These are phyloP conservation scores for Thuidium tamariscinum DNA, from an alignment of 225 moss, liverwort and hornwort genomes.

Conservation along the genomic window DNA sequence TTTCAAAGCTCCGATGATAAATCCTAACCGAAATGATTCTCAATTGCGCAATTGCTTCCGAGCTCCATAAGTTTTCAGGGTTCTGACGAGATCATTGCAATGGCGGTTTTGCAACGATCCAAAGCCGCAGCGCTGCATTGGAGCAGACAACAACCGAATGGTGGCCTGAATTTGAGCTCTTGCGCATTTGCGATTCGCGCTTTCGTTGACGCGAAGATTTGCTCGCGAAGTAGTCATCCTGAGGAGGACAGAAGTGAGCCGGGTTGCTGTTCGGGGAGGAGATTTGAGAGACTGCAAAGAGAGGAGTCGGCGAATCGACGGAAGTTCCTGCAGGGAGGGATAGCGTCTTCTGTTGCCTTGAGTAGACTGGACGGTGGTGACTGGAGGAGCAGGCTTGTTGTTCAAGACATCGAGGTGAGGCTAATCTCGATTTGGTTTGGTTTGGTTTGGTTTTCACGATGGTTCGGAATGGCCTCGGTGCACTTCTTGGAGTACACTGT, in stretches of 20 bases:
- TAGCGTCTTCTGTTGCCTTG: constrained; percentile 10
- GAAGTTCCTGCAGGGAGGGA: constrained; percentile 1
- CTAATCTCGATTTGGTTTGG: background rate
- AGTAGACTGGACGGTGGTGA: background rate
- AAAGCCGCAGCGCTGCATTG: background rate
- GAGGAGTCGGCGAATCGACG: constrained; percentile 1
- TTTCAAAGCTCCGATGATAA: background rate
- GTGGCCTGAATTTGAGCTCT: background rate
- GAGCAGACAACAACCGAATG: background rate
- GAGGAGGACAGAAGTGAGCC: background rate
- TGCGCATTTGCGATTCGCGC: background rate
- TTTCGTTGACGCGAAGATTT: background rate
- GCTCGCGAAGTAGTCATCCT: background rate
- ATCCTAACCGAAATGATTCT: background rate
- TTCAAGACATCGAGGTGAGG: background rate
- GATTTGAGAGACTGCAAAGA: constrained; percentile 15
- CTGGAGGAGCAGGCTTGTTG: background rate
- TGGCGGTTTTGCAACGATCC: constrained; percentile 15
- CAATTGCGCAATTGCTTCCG: background rate
- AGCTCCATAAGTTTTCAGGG: background rate
- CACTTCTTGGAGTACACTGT: background rate
- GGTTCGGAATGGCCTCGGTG: background rate
- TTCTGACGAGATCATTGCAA: background rate
- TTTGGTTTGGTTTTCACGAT: background rate
- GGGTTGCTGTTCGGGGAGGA: background rate